Base-by-base conservation (phyloP, 1,284 basidiomycete species). In the Leccinum griseonigrum region DNA sequence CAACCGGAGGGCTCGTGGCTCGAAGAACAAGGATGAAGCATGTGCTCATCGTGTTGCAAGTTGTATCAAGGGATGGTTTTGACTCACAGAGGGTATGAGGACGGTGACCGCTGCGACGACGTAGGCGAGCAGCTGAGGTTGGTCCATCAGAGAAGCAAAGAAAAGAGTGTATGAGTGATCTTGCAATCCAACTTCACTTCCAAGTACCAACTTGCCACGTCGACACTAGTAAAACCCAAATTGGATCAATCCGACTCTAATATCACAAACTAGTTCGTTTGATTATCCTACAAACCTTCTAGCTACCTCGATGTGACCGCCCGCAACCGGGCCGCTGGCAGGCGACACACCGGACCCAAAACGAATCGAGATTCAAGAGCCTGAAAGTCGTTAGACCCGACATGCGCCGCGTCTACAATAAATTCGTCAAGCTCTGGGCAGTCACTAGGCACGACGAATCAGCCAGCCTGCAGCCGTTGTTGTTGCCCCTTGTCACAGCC, bases 21-120 rank as follows among this genome's bases (percentile, higher is more conserved):
- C 90, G 79, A 88, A 91, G 90, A 92, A 92, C 90, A 92, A 92
- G 90, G 90, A 92, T 92, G 90, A 90, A 83, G 75, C 61, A 78
- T 79, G 81, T 74, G 74, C 68, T 90, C 90, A 91, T 91, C 90
- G 77, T 74, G 63, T 48, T 58, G 28, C 4, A 1, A 38, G 10
- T 8, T 29, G 6, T 29, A 55, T 18, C 22, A 34, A 36, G n/a
- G 22, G 36, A 58, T n/a, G 26, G 22, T 40, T 46, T n/a, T 18
- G 31, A 75, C 71, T 75, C 65, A 73, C 72, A n/a, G 65, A 63
- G 34, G 73, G 71, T 56, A 75, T 54, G 6, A 66, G 58, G 51
- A 68, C 13, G 56, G 67, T 68, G 34, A 68, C 14, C 28, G 59
- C 63, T 16, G 73, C 65, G 53, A 16, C 63, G 34, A 58, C 59